Conservation (phyloP, 805 yeast species). For the Candida odintsovae region DNA sequence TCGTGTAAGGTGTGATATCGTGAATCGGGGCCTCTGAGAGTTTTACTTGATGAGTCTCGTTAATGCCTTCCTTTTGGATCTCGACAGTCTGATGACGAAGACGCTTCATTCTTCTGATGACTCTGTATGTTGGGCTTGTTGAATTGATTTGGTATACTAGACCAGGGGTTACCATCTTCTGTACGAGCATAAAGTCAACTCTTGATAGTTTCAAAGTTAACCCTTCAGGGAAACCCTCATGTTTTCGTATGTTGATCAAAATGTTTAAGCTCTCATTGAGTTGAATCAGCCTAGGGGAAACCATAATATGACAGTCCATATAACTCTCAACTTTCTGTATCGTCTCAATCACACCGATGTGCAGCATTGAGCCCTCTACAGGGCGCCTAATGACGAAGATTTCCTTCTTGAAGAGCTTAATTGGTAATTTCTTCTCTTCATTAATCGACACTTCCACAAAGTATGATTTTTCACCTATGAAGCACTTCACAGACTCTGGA, state of each 20-base stretch:
- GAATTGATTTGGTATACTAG: not conserved
- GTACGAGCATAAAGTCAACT: not conserved
- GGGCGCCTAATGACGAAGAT: conserved; percentile 10
- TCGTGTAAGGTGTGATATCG: conserved; percentile 11
- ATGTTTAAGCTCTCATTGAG: not conserved
- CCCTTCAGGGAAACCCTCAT: not conserved
- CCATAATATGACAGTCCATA: not conserved
- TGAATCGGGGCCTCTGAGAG: not conserved
- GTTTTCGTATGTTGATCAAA: not conserved
- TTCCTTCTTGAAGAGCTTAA: not conserved
- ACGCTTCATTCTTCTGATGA: not conserved
- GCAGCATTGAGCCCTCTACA: conserved; percentile 7
- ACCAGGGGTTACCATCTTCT: not conserved
- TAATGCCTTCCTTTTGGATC: not conserved
- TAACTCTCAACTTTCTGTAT: not conserved
- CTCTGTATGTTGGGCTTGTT: not conserved
- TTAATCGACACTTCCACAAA: conserved; percentile 2
- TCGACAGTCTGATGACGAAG: not conserved
- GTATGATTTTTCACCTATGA: conserved; percentile 14
- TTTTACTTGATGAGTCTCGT: not conserved
- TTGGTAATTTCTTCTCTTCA: not conserved
- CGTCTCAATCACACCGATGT: conserved; percentile 6
- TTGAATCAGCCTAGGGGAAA: not conserved
- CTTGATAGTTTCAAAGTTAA: not conserved
- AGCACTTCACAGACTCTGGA: conserved; percentile 13